A percentile compares a stretch with the other conserved stretches of the same genome.
phyloP scores from a whole-genome alignment of 2,329 filamentous ascomycete species.

The Cercospora janseana region DNA sequence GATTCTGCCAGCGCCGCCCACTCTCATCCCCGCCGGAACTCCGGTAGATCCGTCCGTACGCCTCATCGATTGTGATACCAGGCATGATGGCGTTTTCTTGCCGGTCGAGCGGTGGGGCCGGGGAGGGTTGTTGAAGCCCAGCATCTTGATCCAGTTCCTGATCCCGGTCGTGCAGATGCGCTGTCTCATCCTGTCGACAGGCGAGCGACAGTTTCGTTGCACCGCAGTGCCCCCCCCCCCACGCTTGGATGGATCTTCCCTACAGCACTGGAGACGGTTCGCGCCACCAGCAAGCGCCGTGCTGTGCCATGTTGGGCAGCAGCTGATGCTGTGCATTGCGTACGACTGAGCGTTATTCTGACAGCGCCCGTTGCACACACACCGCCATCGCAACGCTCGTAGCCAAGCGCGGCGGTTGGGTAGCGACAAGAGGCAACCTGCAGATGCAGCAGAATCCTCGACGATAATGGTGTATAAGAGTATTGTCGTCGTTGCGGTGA shows the following conservation, averaged over 20 bases:
- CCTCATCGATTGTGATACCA: slow-evolving; percentile 5
- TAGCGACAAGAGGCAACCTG: slow-evolving; percentile 21
- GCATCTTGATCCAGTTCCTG: slow-evolving; percentile 12
- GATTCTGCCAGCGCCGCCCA: slow-evolving; percentile 2
- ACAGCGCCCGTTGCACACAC: slow-evolving; percentile 26
- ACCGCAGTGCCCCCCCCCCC: slow-evolving; percentile 18
- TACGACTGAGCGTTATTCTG: slow-evolving; percentile 25
- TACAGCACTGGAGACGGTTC: slow-evolving; percentile 9
- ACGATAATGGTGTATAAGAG: slow-evolving; percentile 20
- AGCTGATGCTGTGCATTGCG: slow-evolving; percentile 25
- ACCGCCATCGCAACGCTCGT: slow-evolving; percentile 17
- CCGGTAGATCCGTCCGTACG: slow-evolving; percentile 9
- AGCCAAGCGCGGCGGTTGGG: slow-evolving; percentile 8
- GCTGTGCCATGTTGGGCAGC: slow-evolving; percentile 25
- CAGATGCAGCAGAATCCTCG: slow-evolving; percentile 18
- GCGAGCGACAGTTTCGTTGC: slow-evolving; percentile 30
- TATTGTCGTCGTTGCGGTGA: slow-evolving; percentile 25
- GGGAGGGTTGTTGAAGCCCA: too few relatives aligned
- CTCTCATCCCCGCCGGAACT: slow-evolving; percentile 4
- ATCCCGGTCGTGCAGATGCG: slow-evolving; percentile 9
- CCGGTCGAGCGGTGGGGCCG: too few relatives aligned
- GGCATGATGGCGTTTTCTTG: slow-evolving; percentile 17
- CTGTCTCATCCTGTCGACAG: slow-evolving; percentile 25
- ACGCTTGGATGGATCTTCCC: slow-evolving; percentile 2
- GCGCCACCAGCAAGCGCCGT: slow-evolving; percentile 11